phyloP scores from a whole-genome alignment of 805 yeast genomes.

The Yarrowia keelungensis region DNA sequence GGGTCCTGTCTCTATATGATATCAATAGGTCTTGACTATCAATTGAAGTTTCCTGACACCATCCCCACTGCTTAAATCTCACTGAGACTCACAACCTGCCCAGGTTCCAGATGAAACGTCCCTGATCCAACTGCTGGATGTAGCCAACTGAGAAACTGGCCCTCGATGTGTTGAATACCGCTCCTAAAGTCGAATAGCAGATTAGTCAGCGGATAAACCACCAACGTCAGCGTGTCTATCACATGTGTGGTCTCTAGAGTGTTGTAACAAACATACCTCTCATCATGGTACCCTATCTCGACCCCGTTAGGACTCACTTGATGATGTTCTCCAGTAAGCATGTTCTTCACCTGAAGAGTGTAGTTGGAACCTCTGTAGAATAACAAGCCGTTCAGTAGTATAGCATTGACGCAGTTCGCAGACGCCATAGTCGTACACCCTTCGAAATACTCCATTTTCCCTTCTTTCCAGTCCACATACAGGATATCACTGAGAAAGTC shows the following conservation, averaged over 20 bases:
- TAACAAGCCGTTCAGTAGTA: conserved; percentile 3
- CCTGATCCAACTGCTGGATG: conserved; percentile 10
- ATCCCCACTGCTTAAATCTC: neutral
- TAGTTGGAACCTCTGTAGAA: neutral
- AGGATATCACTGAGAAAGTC: conserved; percentile 12
- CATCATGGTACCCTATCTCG: conserved; percentile 24
- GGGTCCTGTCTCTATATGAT: no score
- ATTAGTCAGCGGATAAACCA: neutral
- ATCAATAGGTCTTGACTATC: no score
- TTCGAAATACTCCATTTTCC: neutral
- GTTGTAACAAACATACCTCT: conserved; percentile 7
- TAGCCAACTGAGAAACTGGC: conserved; percentile 17
- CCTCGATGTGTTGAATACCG: conserved; percentile 2
- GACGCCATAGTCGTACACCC: conserved; percentile 13
- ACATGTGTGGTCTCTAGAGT: conserved; percentile 15
- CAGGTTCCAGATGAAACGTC: neutral
- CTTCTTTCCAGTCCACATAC: conserved; percentile 16
- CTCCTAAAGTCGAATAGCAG: conserved; percentile 1
- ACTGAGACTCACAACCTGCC: neutral
- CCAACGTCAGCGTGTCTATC: conserved; percentile 9
- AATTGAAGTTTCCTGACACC: no score
- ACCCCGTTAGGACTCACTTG: neutral
- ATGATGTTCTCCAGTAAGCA: conserved; percentile 13
- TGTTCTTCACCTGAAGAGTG: conserved; percentile 12
- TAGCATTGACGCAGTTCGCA: neutral